Conservation (phyloP, 163 green algal species). For the Coccomyxa subellipsoidea region DNA sequence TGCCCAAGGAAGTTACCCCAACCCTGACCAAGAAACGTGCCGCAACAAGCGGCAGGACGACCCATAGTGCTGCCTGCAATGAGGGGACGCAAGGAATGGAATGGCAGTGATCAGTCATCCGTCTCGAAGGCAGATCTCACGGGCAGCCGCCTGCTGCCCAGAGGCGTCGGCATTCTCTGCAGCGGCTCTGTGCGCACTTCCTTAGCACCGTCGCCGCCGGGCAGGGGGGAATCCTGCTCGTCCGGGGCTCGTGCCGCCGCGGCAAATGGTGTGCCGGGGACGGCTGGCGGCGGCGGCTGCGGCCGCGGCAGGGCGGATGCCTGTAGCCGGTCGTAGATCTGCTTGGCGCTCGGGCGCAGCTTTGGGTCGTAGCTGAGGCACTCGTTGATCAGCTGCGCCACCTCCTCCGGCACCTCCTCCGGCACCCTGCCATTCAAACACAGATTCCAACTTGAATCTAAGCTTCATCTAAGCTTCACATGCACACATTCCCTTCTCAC, state of each 20-base stretch:
- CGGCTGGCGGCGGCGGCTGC: neutral
- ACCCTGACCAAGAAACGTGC: too few relatives aligned
- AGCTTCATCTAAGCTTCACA: too few relatives aligned
- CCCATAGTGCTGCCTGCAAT: too few relatives aligned
- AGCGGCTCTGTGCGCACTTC: neutral
- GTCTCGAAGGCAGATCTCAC: neutral
- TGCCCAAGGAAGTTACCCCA: too few relatives aligned
- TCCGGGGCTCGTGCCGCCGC: neutral
- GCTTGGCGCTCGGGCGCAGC: neutral
- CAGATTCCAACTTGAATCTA: too few relatives aligned
- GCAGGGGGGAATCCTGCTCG: neutral
- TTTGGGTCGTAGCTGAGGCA: constrained; percentile 15
- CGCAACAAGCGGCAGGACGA: too few relatives aligned
- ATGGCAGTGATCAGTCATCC: neutral
- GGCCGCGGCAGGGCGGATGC: neutral
- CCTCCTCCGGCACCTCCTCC: constrained; percentile 3
- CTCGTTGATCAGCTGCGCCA: constrained; percentile 11
- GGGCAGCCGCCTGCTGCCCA: neutral
- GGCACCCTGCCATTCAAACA: constrained; percentile 5
- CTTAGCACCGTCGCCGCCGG: neutral
- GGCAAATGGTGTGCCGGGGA: neutral
- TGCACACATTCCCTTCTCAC: too few relatives aligned
- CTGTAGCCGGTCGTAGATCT: constrained; percentile 13
- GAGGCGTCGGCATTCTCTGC: neutral
- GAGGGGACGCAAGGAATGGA: too few relatives aligned